Evolutionary conservation across 2,329 filamentous ascomycete species (phyloP), one percentile per base, ranked within the genome.

Genomic region (Fusarium brachygibbosum): DNA sequence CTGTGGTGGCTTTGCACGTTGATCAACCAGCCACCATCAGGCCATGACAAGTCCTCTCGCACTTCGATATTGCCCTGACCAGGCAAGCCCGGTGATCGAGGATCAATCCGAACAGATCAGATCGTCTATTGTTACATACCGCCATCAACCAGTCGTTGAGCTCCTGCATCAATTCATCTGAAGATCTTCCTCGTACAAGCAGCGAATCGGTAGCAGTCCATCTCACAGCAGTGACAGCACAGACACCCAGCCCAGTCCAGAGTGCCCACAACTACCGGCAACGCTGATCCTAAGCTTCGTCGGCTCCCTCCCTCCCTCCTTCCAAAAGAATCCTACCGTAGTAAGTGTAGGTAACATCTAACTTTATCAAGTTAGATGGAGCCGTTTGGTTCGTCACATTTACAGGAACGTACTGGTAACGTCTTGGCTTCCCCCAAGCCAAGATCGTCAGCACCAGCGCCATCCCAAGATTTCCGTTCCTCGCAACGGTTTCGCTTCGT

Each of bases 201-300:
- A 60, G 46, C 62, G 62, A 65, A 65, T 65, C 60, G 60, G 62
- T 65, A 65, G 52, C 35, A 53, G 17, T 13, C 62, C 61, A 65
- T 41, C 41, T 45, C 28, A 23, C 37, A 49, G 25, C 35, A 45
- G 25, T 45, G 42, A 45, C 49, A 63, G 58, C 49, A 63, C 60
- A 63, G 60, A 44, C 58, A 29, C 55, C n/a, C 34, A 46, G 23
- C 23, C 23, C 23, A 25, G 23, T 6, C 23, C 23, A 34, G 17
- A n/a, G n/a, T 34, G 40, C 32, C 41, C 49, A 25, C 50, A 53
- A 42, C 53, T 63, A 46, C 59, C 40, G 42, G 35, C 42, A 37
- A 29, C 23, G 31, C 32, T 49, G 50, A 32, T 38, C 58, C 35
- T n/a, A 45, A 29, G 40, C 13, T 25, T 38, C 40, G 44, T 51